phyloP scores from a whole-genome alignment of 352 stramenopile species.

The Phytopythium montanum region DNA sequence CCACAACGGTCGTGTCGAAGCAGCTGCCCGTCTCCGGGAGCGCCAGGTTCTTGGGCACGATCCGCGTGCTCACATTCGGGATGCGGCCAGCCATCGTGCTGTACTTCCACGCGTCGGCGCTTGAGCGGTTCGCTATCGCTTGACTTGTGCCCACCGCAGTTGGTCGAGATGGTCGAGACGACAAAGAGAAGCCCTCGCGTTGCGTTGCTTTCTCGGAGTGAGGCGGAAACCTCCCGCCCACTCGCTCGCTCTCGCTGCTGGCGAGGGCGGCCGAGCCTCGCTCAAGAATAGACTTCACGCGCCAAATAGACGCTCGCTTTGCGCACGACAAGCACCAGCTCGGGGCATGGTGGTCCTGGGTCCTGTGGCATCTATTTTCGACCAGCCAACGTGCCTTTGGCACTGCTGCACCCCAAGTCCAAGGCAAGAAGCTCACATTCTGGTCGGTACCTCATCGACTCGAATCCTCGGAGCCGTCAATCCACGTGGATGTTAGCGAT shows the following conservation, averaged over 20 bases:
- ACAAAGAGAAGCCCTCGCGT: not conserved
- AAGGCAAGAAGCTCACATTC: not conserved
- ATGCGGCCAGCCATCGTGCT: conserved; percentile 56
- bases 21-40: conserved; percentile 92
- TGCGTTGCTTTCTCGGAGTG: conserved; percentile 52
- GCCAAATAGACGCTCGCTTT: not conserved
- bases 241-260: not conserved
- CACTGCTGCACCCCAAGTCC: not conserved
- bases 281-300: not conserved
- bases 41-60: conserved; percentile 70
- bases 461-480: not conserved
- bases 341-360: not conserved
- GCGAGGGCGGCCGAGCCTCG: not conserved
- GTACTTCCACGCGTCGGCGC: too few species aligned
- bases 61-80: conserved; percentile 79
- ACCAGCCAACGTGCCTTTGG: not conserved
- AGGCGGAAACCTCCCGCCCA: conserved; percentile 3
- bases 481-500: not conserved
- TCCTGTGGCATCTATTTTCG: not conserved
- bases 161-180: conserved; percentile 1
- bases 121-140: not conserved
- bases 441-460: not conserved
- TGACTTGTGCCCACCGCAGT: not conserved
- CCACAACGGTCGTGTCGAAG: conserved; percentile 90
- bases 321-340: not conserved